A percentile compares a stretch with the other conserved stretches of the same genome.
These are phyloP conservation scores for Ganoderma lingzhi DNA, from an alignment of 1,284 basidiomycete species.

Conservation along the genomic window DNA sequence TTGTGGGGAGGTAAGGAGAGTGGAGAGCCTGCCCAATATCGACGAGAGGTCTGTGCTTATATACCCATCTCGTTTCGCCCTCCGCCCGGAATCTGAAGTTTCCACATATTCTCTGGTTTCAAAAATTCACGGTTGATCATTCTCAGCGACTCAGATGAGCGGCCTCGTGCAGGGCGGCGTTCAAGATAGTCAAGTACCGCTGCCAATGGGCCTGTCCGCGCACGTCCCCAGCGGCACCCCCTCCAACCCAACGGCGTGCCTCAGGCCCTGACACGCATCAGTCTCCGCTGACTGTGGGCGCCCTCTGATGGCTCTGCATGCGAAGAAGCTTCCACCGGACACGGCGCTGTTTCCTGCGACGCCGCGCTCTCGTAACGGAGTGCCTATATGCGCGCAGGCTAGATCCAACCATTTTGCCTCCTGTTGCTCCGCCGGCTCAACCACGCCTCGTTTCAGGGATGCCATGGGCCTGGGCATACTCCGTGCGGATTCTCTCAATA, in stretches of 20 bases:
- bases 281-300: conserved; percentile 11
- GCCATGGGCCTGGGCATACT: not conserved
- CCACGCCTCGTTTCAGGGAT: conserved; percentile 8
- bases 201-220: not conserved
- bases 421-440: not conserved
- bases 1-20: conserved; percentile 1
- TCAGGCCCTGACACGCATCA: not conserved
- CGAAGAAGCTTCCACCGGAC: conserved; percentile 1
- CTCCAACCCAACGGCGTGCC: too few relatives aligned
- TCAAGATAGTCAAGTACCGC: conserved; percentile 10
- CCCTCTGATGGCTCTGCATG: conserved; percentile 5
- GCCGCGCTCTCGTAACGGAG: conserved; percentile 11
- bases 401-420: not conserved
- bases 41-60: conserved; percentile 2
- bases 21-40: not conserved
- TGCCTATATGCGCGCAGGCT: not conserved
- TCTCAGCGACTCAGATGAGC: not conserved
- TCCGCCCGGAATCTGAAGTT: conserved; percentile 5
- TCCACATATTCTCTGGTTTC: not conserved
- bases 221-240: not conserved
- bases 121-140: not conserved
- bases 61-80: conserved; percentile 4
- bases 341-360: conserved; percentile 5
- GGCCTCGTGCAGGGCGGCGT: conserved; percentile 17
- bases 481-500: not conserved